These are phyloP conservation scores for Halenospora varia DNA, from an alignment of 495 filamentous ascomycete genomes.

Conservation along the genomic window DNA sequence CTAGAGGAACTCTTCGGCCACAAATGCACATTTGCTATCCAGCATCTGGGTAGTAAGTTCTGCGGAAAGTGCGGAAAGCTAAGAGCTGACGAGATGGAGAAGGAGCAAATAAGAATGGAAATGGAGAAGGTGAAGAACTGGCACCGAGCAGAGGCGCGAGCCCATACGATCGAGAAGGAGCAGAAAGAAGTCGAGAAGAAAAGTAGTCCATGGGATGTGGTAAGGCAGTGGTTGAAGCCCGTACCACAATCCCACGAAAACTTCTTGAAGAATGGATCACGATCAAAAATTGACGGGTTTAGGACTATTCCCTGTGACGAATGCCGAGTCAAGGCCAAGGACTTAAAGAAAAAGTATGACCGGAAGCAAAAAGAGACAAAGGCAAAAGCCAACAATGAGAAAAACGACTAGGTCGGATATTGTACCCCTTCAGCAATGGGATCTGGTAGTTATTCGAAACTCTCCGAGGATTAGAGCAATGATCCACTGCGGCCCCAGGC, in stretches of 20 bases:
- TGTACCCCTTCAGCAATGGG: background rate
- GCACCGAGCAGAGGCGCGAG: too few species aligned
- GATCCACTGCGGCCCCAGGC: too few species aligned
- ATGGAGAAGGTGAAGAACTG: too few species aligned
- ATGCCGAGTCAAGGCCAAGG: background rate
- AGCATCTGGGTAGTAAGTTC: too few species aligned
- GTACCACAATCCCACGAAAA: background rate
- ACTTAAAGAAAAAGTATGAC: background rate
- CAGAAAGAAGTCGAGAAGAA: background rate
- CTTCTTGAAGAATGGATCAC: background rate
- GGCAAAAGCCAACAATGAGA: background rate
- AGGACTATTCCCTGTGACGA: background rate
- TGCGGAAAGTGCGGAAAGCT: too few species aligned
- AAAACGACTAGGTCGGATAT: background rate
- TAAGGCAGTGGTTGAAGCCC: background rate
- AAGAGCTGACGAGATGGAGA: too few species aligned
- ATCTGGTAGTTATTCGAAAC: background rate
- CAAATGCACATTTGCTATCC: too few species aligned
- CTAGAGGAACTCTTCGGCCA: too few species aligned
- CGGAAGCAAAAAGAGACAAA: background rate
- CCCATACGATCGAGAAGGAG: too few species aligned
- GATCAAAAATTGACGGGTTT: background rate
- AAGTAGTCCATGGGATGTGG: background rate
- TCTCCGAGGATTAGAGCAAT: too few species aligned
- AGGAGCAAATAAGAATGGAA: too few species aligned